A percentile compares a stretch with the other conserved stretches of the same genome.
Conservation (phyloP, 345 rosid genomes). For the Turnera subulata region DNA sequence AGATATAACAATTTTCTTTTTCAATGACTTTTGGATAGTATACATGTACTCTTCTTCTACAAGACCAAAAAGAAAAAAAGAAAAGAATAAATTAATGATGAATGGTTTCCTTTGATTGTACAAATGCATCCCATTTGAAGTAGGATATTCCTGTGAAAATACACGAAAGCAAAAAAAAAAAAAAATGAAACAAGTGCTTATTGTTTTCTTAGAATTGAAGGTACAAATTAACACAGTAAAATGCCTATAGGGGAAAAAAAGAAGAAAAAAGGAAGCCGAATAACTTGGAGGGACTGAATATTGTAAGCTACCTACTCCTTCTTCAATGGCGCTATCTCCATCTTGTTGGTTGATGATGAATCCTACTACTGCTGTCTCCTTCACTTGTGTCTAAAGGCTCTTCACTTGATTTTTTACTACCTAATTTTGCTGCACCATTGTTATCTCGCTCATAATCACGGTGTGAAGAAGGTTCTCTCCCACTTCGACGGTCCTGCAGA, state of each 20-base stretch:
- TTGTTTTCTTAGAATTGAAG: conserved; percentile 24
- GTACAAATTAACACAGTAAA: conserved; percentile 21
- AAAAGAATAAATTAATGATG: conserved; percentile 15
- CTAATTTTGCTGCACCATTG: conserved; percentile 22
- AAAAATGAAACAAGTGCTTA: conserved; percentile 13
- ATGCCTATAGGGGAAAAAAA: neutral
- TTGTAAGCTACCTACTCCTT: conserved; percentile 39
- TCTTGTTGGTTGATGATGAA: conserved; percentile 34
- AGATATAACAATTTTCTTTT: neutral
- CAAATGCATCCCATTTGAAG: conserved; percentile 21
- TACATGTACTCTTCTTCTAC: neutral
- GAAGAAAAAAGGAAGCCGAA: neutral
- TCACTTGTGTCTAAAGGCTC: conserved; percentile 43
- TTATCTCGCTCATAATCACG: conserved; percentile 24
- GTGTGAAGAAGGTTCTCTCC: conserved; percentile 35
- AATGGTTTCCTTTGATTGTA: conserved; percentile 28
- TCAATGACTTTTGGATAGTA: neutral
- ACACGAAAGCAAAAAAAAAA: conserved; percentile 15
- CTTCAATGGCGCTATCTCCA: conserved; percentile 37
- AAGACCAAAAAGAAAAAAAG: neutral
- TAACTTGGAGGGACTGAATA: conserved; percentile 10
- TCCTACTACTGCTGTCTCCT: conserved; percentile 37
- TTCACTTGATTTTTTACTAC: conserved; percentile 24
- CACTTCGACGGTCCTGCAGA: conserved; percentile 42
- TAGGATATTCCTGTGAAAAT: neutral